A percentile compares a stretch with the other conserved stretches of the same genome.
phyloP scores from a whole-genome alignment of 805 yeast genomes.

The Lipomyces chichibuensis region DNA sequence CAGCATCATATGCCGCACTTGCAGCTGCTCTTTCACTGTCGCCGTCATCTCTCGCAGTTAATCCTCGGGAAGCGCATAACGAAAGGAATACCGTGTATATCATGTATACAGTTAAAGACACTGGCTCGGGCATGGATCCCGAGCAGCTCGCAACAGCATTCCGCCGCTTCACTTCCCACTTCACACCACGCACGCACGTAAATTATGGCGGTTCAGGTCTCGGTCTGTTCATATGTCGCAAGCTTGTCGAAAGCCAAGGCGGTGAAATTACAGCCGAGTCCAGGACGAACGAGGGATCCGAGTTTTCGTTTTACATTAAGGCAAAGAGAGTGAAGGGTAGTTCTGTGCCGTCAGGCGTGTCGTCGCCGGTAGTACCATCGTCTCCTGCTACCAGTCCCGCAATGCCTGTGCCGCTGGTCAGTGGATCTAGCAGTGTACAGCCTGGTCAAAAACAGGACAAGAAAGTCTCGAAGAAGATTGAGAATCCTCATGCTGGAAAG shows the following conservation, averaged over 20 bases:
- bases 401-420: not conserved
- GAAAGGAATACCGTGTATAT: conserved; percentile 21
- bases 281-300: conserved; percentile 78
- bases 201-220: conserved; percentile 96
- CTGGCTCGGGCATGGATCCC: conserved; percentile 92
- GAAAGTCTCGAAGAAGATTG: not conserved
- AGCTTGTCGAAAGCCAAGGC: conserved; percentile 86
- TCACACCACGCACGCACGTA: conserved; percentile 78
- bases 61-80: not conserved
- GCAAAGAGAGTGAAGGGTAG: not conserved
- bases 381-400: not conserved
- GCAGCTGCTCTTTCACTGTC: conserved; percentile 27
- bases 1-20: conserved; percentile 28
- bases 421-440: not conserved
- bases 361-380: not conserved
- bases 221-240: conserved; percentile 86
- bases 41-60: conserved; percentile 10
- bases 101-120: conserved; percentile 74
- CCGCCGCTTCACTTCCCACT: conserved; percentile 97
- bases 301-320: conserved; percentile 75
- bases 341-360: conserved; percentile 1
- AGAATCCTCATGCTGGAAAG: conserved; percentile 26
- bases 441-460: not conserved
- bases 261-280: conserved; percentile 80
- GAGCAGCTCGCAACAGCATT: conserved; percentile 81